Conservation (phyloP, 1,139 yeast species). For the Hyphopichia buzzinii region DNA sequence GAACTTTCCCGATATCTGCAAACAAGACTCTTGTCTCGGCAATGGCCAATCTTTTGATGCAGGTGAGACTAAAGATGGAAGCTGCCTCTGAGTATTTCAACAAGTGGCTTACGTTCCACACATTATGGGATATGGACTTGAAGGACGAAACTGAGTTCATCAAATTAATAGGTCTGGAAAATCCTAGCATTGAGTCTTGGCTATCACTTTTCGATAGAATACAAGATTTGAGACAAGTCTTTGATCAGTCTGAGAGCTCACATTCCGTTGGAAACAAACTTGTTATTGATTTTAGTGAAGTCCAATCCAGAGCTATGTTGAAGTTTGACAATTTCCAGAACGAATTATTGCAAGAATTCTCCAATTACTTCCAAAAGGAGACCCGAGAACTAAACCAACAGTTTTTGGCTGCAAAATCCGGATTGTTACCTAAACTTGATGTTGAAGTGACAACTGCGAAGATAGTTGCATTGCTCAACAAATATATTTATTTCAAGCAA, state of each 20-base stretch:
- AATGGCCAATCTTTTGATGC: conserved; percentile 9
- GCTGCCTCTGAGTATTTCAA: conserved; percentile 34
- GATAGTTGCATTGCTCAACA: conserved; percentile 17
- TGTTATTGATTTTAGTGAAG: conserved; percentile 46
- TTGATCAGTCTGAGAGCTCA: conserved; percentile 44
- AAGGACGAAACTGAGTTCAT: conserved; percentile 18
- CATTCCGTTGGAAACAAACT: conserved; percentile 6
- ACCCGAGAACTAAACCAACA: conserved; percentile 12
- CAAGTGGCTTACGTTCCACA: conserved; percentile 58
- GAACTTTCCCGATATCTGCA: conserved; percentile 1
- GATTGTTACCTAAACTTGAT: conserved; percentile 18
- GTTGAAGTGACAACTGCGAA: conserved; percentile 15
- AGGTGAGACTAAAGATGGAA: conserved; percentile 18
- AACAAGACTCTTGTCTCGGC: background rate
- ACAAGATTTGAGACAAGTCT: conserved; percentile 41
- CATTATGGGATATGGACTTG: conserved; percentile 52
- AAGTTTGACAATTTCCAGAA: conserved; percentile 61
- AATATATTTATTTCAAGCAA: conserved; percentile 12
- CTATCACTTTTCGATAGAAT: conserved; percentile 43
- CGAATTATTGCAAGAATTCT: conserved; percentile 44
- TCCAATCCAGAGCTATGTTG: conserved; percentile 52
- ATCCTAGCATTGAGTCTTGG: conserved; percentile 47
- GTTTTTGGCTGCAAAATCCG: conserved; percentile 13
- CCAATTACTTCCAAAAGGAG: conserved; percentile 26
- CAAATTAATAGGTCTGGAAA: conserved; percentile 16